Base-by-base conservation (phyloP, 2,329 filamentous ascomycete genomes). In the Fusarium sp. region DNA sequence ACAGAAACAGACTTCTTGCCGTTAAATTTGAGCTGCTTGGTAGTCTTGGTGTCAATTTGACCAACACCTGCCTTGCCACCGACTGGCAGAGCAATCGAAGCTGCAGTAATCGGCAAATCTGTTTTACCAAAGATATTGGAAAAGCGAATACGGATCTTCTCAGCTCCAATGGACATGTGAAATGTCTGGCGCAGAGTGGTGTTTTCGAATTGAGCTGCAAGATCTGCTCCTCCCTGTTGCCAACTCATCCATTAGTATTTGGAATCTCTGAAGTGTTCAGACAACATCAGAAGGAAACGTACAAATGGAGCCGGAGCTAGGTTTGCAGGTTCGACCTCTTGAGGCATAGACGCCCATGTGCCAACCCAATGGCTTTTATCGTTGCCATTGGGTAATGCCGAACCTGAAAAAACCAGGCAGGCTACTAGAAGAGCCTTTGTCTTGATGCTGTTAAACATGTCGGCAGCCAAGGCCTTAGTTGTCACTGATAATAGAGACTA, bases 111-210 rank as follows among this genome's bases (percentile, higher is more conserved):
- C 2, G 69, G 54, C 33, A 71, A 5, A 10, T 54, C 27, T 4
- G 69, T 72, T 42, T 69, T 55, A 7, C 69, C 69, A 12, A 71
- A 71, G 3, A 52, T 57, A n/a, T 71, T 71, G 12, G 69, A 71
- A 4, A 71, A 54, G 1, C 64, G 69, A 26, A 71, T 35, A 23
- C 69, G 64, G 15, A 71, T 65, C 6, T 27, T 48, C 0, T 72
- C 64, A 6, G 49, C 64, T 6, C 42, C 54, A 38, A 71, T 71
- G 0, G 69, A 71, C 32, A 58, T 60, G 8, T 50, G 69, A 13
- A 71, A 64, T 12, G 69, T 71, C 6, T 71, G 69, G 8, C 69
- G 69, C 0, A 71, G 46, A 6, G 69, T 71, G 1, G 45, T 69
- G 13, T 71, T 72, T 23, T 46, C 11, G 41, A 71, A 72, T 15